Conservation (phyloP, 345 rosid species). For the Hibiscus tridactylites region DNA sequence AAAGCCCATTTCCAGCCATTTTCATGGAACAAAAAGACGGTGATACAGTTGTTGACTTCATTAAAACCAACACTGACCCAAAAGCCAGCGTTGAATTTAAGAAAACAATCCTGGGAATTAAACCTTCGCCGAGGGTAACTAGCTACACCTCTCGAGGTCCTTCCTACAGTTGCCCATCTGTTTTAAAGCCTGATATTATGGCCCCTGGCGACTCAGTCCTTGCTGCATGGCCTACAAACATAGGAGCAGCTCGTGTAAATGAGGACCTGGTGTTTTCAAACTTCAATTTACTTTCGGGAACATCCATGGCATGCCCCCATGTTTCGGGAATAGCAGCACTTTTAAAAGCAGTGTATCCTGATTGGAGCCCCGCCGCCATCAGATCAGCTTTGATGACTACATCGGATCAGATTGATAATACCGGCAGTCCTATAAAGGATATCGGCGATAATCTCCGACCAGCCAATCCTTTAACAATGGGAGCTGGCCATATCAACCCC, state of each 20-base stretch:
- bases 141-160: background rate
- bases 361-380: background rate
- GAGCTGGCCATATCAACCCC: background rate
- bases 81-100: background rate
- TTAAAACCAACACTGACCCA: background rate
- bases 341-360: background rate
- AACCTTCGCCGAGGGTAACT: background rate
- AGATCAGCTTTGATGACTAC: background rate
- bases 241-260: background rate
- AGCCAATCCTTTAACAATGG: background rate
- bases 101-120: background rate
- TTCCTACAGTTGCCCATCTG: background rate
- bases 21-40: background rate
- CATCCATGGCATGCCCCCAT: slow-evolving; percentile 1
- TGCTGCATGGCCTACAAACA: background rate
- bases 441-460: background rate
- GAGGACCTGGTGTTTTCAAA: background rate
- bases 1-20: background rate
- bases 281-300: background rate
- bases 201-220: background rate
- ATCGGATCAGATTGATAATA: background rate
- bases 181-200: background rate
- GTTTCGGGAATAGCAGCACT: background rate
- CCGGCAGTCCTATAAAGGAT: background rate
- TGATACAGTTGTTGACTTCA: background rate